Conservation (phyloP, 108 stramenopile species). For the Pseudonitzschia pungens region DNA sequence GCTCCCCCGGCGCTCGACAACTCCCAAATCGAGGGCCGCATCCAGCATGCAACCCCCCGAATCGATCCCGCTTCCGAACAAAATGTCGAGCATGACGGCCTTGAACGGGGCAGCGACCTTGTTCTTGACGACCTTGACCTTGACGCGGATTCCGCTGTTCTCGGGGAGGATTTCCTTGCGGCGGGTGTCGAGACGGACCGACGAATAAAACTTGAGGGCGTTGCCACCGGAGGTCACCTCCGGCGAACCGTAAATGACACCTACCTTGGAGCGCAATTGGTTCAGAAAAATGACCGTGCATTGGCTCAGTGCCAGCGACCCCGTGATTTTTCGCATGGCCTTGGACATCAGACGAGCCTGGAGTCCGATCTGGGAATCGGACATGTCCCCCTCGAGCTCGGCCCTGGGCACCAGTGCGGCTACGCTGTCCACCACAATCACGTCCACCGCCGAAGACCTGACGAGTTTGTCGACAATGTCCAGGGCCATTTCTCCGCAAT, state of each 20-base stretch:
- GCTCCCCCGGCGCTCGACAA: constrained; percentile 81
- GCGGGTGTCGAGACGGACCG: constrained; percentile 86
- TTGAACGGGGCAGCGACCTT: constrained; percentile 95
- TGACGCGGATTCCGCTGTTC: constrained; percentile 85
- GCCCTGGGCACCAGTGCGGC: constrained; percentile 95
- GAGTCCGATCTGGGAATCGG: constrained; percentile 86
- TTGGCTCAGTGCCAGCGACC: constrained; percentile 74
- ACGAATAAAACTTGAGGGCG: constrained; percentile 94
- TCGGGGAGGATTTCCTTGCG: constrained; percentile 90
- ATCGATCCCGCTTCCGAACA: constrained; percentile 89
- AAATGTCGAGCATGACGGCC: constrained; percentile 80
- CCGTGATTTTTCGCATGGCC: constrained; percentile 95
- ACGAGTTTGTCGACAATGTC: constrained; percentile 97
- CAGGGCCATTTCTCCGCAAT: constrained; percentile 96
- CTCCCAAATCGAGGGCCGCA: constrained; percentile 77
- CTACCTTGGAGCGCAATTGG: constrained; percentile 87
- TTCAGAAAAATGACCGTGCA: constrained; percentile 94
- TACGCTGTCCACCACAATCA: constrained; percentile 95
- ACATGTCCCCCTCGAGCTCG: constrained; percentile 92
- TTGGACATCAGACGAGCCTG: constrained; percentile 97
- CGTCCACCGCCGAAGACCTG: constrained; percentile 84
- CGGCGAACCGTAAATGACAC: constrained; percentile 91
- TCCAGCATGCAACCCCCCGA: constrained; percentile 82
- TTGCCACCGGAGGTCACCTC: constrained; percentile 97
- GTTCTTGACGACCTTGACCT: constrained; percentile 95